Evolutionary conservation across 805 yeast genomes (phyloP).

Genomic region (Suhomyces xylopsoci): DNA sequence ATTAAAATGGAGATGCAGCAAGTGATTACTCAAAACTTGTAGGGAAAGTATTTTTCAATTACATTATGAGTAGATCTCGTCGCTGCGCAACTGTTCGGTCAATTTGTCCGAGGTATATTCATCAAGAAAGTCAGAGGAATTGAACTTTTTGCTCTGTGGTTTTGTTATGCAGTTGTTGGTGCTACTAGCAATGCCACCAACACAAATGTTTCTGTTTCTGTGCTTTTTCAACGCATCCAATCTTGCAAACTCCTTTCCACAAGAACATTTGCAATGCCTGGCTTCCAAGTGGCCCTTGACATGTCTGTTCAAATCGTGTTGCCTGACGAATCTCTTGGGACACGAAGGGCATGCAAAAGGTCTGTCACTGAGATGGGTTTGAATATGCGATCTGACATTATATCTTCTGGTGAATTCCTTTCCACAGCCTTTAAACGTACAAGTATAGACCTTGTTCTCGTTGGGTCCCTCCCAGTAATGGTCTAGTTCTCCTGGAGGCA

Average conservation of each 20-base stretch:
- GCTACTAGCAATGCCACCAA: slow-evolving; percentile 55
- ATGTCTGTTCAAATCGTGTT: slow-evolving; percentile 91
- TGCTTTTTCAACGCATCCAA: slow-evolving; percentile 87
- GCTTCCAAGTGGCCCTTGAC: slow-evolving; percentile 79
- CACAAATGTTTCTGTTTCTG: slow-evolving; percentile 71
- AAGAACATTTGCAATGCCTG: slow-evolving; percentile 67
- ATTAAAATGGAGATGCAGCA: neutral
- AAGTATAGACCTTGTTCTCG: slow-evolving; percentile 63
- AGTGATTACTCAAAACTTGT: too few relatives aligned
- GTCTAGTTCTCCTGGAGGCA: slow-evolving; percentile 90
- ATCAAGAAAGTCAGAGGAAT: slow-evolving; percentile 3
- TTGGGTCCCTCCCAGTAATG: slow-evolving; percentile 79
- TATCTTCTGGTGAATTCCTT: slow-evolving; percentile 85
- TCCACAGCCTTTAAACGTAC: slow-evolving; percentile 75
- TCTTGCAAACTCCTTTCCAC: slow-evolving; percentile 92
- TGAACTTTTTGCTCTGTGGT: slow-evolving; percentile 14
- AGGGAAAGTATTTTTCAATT: too few relatives aligned
- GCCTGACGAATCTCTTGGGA: slow-evolving; percentile 85
- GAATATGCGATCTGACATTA: slow-evolving; percentile 92
- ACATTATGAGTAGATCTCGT: neutral
- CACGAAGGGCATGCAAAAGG: slow-evolving; percentile 84
- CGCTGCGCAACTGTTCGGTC: slow-evolving; percentile 3
- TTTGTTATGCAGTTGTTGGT: slow-evolving; percentile 21
- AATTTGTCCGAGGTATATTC: slow-evolving; percentile 2
- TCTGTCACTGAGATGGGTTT: slow-evolving; percentile 91